Percentiles rank a stretch among this genome's conserved stretches.
Evolutionary conservation across 2,329 filamentous ascomycete genomes (phyloP).

Genomic region (Colletotrichum costaricense): DNA sequence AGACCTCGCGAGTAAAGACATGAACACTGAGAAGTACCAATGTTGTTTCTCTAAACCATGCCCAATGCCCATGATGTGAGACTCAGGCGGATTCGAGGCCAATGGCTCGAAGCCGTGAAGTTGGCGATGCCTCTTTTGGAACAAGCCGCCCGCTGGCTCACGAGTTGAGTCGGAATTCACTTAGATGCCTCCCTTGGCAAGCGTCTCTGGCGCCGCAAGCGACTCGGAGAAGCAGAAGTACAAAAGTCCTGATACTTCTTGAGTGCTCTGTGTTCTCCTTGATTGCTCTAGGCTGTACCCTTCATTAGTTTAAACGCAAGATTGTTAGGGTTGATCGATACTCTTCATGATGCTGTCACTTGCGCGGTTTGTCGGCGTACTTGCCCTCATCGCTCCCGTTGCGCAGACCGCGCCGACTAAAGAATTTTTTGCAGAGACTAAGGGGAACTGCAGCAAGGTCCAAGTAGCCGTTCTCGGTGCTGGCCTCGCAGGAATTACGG

Average conservation of each 20-base stretch:
- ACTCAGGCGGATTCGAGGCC: background rate
- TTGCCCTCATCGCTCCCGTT: background rate
- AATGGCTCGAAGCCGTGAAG: background rate
- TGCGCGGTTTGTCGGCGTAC: background rate
- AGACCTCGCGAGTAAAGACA: background rate
- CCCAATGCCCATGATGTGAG: too few relatives aligned
- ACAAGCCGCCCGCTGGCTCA: background rate
- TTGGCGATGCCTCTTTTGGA: background rate
- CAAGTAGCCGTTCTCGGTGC: constrained; percentile 62
- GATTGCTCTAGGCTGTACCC: too few relatives aligned
- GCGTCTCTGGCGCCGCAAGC: rapidly evolving
- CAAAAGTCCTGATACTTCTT: too few relatives aligned
- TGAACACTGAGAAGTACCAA: too few relatives aligned
- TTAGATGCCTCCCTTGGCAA: background rate
- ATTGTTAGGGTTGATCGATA: background rate
- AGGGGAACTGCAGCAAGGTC: constrained; percentile 44
- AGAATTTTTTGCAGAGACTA: background rate
- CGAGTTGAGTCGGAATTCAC: background rate
- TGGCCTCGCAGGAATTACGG: constrained; percentile 72
- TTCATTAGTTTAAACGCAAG: background rate
- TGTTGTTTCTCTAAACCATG: too few relatives aligned
- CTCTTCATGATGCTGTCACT: background rate
- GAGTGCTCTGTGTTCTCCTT: too few relatives aligned
- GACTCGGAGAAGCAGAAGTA: background rate
- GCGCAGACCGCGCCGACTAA: background rate